Evolutionary conservation across 73 alveolate genomes (phyloP), one percentile per base, ranked within the genome.

Genomic region (Tetrahymena thermophila): DNA sequence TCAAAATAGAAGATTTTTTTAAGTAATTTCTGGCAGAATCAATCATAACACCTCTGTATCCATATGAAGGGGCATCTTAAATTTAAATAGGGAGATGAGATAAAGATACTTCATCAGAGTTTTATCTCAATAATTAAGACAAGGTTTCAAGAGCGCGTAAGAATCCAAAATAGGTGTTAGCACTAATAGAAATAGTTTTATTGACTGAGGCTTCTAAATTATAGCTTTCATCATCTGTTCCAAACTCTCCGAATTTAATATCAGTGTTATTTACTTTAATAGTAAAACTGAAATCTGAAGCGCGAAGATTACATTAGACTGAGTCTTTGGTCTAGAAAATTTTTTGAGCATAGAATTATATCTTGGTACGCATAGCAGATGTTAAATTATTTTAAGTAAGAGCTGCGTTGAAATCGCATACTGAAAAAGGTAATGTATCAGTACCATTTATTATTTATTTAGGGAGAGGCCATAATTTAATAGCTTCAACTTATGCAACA

Each of bases 1-100:
- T 96, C 95, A 93, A 96, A 84, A 98, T 56, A 28, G 97, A 89
- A 83, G 89, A 84, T 2, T 95, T 95, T 25, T 97, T 55, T 93
- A 95, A 96, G 94, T 94, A 98, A 56, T 96, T 98, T 95, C 99
- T 96, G 15, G 99, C 95, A 43, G 98, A 97, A 56, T 98, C 99
- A 40, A 98, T 93, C 98, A 98, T 96, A 55, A 98, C 96, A 34
- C 99, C 99, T 94, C 99, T 96, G 96, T 98, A 97, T 31, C 96
- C 94, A 83, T 94, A 98, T 43, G 98, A 93, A 6, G 99, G 99
- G 84, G 94, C 96, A 85, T 98, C 98, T 43, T 96, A 94, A 35
- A 96, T 96, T 16, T 34, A 16, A 35, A 96, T 71, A n/a, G 99
- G 99, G 7, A 97, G 95, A 31, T 71, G n/a, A 28, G 89, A 5